Evolutionary conservation across 805 yeast genomes (phyloP), one percentile per base, ranked within the genome.

Genomic region (Myxozyma monticola): DNA sequence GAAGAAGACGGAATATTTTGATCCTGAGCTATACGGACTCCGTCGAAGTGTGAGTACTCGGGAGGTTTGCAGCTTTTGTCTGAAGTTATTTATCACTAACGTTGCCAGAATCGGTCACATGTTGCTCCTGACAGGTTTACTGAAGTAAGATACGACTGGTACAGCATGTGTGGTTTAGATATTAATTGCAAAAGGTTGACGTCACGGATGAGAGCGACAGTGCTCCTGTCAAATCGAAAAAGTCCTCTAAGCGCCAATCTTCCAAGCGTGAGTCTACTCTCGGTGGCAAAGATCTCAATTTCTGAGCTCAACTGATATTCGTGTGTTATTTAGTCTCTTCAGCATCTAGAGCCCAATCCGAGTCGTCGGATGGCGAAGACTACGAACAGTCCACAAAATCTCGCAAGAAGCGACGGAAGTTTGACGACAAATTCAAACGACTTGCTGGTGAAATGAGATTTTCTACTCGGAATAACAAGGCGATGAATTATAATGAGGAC

Each of bases 401-500:
- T n/a, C 53, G 44, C 20, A 45, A 51, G 42, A 54, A 47, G 42
- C 39, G 56, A 22, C 56, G 20, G 63, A 60, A 33, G 67, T 64
- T 37, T 33, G 21, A 25, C 29, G 43, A 34, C 29, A 35, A n/a
- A 38, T 45, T n/a, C 49, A 35, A 36, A 14, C 7, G 20, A 2
- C 17, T 26, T 10, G 56, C 63, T 29, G 50, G 64, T 5, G 67
- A 64, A 25, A 57, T 65, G 62, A 76, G 97, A 52, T 88, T 88
- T 60, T 85, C 95, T 15, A 77, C 90, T 2, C 77, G 98, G 65
- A 84, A 83, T 61, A 78, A 75, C 58, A 79, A 73, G 55, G 73
- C 76, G n/a, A 81, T 90, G 37, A 88, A 88, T 65, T 90, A 90
- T 64, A 81, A 78, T 34, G 79, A 85, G 24, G 95, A 87, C 54